Evolutionary conservation across 305 asterid genomes (phyloP).

Genomic region (Solanum hybrid): DNA sequence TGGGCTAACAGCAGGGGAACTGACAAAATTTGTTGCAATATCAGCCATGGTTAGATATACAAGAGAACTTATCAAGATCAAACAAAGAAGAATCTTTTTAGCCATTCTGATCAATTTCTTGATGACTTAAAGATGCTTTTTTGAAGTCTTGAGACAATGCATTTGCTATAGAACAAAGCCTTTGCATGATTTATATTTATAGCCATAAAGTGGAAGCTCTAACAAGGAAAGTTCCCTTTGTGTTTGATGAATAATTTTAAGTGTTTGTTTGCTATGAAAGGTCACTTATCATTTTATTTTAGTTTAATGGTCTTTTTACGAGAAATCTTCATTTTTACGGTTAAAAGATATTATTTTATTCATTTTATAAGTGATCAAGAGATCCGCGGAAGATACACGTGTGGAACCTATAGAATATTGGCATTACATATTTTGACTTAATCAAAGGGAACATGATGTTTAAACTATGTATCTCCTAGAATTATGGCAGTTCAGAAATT

Average conservation of each 20-base stretch:
- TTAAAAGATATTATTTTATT: too few relatives aligned
- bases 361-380: not conserved
- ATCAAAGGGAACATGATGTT: not conserved
- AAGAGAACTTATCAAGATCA: slow-evolving; percentile 18
- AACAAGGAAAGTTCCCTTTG: slow-evolving; percentile 10
- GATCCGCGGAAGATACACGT: not conserved
- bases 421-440: not conserved
- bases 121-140: not conserved
- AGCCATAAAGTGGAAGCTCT: slow-evolving; percentile 1
- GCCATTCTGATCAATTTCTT: not conserved
- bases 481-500: not conserved
- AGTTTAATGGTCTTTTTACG: too few relatives aligned
- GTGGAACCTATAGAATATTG: not conserved
- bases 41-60: slow-evolving; percentile 17
- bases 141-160: not conserved
- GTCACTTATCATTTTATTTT: not conserved
- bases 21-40: not conserved
- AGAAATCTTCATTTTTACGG: too few relatives aligned
- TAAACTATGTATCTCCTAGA: not conserved
- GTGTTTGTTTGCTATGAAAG: not conserved
- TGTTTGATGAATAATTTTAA: not conserved
- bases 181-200: not conserved
- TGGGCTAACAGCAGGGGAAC: not conserved
- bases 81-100: not conserved
- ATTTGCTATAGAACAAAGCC: not conserved